phyloP scores from a whole-genome alignment of 2,329 filamentous ascomycete genomes.

The Epichloe sp. region DNA sequence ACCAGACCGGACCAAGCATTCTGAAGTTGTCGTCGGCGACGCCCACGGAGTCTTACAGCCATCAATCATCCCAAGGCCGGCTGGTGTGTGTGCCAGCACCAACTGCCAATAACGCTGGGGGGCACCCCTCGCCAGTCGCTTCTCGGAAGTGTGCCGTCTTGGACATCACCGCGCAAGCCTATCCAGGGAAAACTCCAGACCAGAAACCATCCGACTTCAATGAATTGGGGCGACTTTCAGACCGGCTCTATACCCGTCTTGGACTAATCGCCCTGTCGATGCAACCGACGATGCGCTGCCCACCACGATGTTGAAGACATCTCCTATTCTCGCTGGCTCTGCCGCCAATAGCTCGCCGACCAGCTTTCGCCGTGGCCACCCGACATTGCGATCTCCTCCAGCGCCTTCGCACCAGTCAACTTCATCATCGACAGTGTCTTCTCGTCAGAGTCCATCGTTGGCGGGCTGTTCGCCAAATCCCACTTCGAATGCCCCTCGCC shows the following conservation, averaged over 20 bases:
- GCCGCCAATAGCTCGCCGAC: slow-evolving; percentile 40
- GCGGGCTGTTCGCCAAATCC: slow-evolving; percentile 8
- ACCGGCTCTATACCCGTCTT: neutral
- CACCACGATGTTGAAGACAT: slow-evolving; percentile 49
- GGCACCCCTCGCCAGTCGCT: neutral
- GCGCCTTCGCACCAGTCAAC: slow-evolving; percentile 14
- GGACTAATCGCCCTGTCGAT: neutral
- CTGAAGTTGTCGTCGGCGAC: no score
- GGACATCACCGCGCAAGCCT: neutral
- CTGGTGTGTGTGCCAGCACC: neutral
- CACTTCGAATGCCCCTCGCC: slow-evolving; percentile 10
- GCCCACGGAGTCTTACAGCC: neutral
- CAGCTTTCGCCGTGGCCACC: slow-evolving; percentile 25
- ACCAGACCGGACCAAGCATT: neutral
- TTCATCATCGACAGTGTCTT: slow-evolving; percentile 6
- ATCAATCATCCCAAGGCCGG: neutral
- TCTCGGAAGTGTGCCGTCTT: neutral
- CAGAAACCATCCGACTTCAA: neutral
- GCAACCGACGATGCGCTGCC: slow-evolving; percentile 30
- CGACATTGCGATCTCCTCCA: slow-evolving; percentile 13
- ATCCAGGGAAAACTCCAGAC: neutral
- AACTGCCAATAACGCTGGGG: neutral
- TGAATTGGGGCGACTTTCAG: slow-evolving; percentile 1
- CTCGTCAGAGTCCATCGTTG: slow-evolving; percentile 6
- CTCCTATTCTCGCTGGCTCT: slow-evolving; percentile 33